Base-by-base conservation (phyloP, 148 eudicot genomes). In the Chenopodium berlandieri region DNA sequence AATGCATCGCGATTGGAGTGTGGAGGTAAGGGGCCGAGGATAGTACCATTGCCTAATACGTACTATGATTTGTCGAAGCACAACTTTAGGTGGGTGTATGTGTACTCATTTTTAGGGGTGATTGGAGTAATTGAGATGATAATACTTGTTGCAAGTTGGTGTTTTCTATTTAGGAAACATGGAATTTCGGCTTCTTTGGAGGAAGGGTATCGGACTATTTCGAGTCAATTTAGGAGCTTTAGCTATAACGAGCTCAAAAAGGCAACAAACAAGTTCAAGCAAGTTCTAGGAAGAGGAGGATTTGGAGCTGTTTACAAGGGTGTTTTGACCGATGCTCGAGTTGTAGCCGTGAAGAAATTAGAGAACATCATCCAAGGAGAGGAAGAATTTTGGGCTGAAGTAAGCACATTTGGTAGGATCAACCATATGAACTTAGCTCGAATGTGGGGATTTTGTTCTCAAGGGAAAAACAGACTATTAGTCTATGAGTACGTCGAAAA, bases 281-380 rank as follows among this genome's bases (percentile, higher is more conserved):
- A 86, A 63, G 85, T 87, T 72, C 62, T 90, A 1, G 94, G 94
- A 44, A 76, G 81, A 71, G 94, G 94, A 30, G 92, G 91, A 14
- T 87, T 87, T 0, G 92, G 91, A 30, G 65, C 81, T 0, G 94
- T 89, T 16, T 91, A 88, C 63, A 88, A 86, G 71, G 94, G 94
- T 12, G 78, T 90, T 46, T 75, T 88, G 52, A 56, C 69, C 9
- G 92, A 91, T 56, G 85, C 78, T 14, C 78, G 91, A 40, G 72
- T 78, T 23, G 88, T 90, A 0, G 96, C 92, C 0, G 92, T 92
- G 58, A 92, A 92, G 85, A 86, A 79, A 87, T 48, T 92, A 44
- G 92, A 87, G 8, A 85, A 82, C 20, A 80, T 85, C 25, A 75
- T 86, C 17, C 91, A 86, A 79, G 92, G 89, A 19, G 86, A 89